Percentiles rank a stretch among this genome's conserved stretches.
Conservation (phyloP, 129 eudicot genomes). For the Dittrichia graveolens region DNA sequence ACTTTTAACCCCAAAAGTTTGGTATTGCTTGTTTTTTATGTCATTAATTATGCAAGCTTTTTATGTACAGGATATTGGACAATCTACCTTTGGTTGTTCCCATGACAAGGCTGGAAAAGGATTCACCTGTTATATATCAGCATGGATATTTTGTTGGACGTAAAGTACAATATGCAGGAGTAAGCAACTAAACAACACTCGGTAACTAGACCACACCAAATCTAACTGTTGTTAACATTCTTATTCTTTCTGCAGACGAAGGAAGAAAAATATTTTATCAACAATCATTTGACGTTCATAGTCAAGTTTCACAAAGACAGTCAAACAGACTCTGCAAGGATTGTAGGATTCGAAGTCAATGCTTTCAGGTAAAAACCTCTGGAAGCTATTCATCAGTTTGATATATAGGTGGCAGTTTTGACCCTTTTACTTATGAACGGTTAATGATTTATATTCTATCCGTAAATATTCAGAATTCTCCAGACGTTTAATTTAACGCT, state of each 20-base stretch:
- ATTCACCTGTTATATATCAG: conserved; percentile 48
- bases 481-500: no score
- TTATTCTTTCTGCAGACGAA: conserved; percentile 47
- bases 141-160: conserved; percentile 66
- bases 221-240: no score
- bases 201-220: not conserved
- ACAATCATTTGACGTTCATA: conserved; percentile 63
- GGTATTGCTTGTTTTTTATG: not conserved
- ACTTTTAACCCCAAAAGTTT: not conserved
- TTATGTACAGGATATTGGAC: conserved; percentile 69
- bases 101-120: conserved; percentile 46
- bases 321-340: conserved; percentile 64
- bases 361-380: conserved; percentile 54
- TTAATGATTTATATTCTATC: not conserved
- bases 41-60: conserved; percentile 12
- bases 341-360: conserved; percentile 74
- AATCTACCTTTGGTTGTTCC: conserved; percentile 75
- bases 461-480: no score
- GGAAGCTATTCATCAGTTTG: not conserved
- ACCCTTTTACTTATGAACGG: not conserved
- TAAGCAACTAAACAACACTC: conserved; percentile 40
- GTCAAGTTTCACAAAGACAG: conserved; percentile 68
- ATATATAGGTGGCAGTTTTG: not conserved
- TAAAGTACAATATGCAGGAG: conserved; percentile 67
- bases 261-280: conserved; percentile 69